Conservation (phyloP, 2,329 filamentous ascomycete species). For the Pseudogymnoascus sp. region DNA sequence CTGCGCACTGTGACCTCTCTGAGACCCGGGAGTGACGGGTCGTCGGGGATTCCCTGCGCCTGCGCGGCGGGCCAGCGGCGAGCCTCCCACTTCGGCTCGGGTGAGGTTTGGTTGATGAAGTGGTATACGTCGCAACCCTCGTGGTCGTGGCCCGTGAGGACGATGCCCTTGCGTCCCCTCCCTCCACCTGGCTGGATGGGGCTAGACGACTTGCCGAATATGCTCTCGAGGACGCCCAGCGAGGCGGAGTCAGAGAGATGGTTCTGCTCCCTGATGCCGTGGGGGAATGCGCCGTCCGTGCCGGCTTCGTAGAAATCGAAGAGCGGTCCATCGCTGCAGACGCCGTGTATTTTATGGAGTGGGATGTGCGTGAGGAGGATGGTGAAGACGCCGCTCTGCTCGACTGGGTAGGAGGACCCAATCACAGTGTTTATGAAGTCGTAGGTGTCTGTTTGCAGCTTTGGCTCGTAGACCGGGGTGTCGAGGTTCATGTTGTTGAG, state of each 20-base stretch:
- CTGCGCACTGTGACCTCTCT: conserved; percentile 89
- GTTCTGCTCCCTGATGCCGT: conserved; percentile 82
- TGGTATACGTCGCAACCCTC: conserved; percentile 88
- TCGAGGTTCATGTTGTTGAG: conserved; percentile 94
- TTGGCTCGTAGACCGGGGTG: conserved; percentile 60
- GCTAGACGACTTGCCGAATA: conserved; percentile 70
- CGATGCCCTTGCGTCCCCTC: conserved; percentile 63
- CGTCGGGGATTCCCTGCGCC: conserved; percentile 34
- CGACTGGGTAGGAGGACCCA: conserved; percentile 52
- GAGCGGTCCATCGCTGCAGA: conserved; percentile 78
- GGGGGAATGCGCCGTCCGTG: conserved; percentile 47
- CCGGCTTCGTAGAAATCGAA: conserved; percentile 62
- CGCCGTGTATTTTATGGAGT: conserved; percentile 70
- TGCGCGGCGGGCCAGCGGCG: conserved; percentile 41
- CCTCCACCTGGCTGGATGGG: conserved; percentile 51
- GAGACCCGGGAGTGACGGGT: conserved; percentile 51
- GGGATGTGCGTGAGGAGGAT: conserved; percentile 89
- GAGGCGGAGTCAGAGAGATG: conserved; percentile 69
- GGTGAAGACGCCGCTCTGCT: conserved; percentile 61
- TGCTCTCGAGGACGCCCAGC: conserved; percentile 69
- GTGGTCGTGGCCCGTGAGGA: conserved; percentile 92
- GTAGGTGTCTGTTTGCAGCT: conserved; percentile 71
- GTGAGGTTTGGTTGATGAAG: conserved; percentile 58
- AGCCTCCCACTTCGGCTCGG: conserved; percentile 15
- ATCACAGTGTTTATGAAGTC: conserved; percentile 66